Conservation (phyloP, 768 basidiomycete genomes). For the Serendipita sp. region DNA sequence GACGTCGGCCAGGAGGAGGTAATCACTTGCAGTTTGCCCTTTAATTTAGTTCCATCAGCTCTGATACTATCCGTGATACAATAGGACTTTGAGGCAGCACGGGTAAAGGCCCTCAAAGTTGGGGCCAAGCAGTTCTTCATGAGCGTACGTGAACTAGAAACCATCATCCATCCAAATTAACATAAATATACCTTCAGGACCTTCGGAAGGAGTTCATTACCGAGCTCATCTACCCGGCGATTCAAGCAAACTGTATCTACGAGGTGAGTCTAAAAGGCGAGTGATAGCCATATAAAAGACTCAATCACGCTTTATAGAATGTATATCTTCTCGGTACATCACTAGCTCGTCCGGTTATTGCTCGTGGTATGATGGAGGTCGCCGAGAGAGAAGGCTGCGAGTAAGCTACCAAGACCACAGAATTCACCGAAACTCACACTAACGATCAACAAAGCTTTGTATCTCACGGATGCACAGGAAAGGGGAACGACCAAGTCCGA, state of each 20-base stretch:
- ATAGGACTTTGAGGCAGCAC: constrained; percentile 87
- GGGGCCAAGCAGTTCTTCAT: constrained; percentile 96
- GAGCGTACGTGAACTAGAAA: constrained; percentile 32
- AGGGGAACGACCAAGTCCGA: constrained; percentile 99
- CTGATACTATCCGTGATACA: not conserved
- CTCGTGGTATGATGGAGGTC: constrained; percentile 93
- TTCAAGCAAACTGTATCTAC: constrained; percentile 98
- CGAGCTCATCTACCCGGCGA: constrained; percentile 92
- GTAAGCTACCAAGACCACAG: constrained; percentile 31
- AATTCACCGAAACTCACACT: not conserved
- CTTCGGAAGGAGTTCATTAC: constrained; percentile 88
- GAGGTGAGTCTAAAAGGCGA: constrained; percentile 39
- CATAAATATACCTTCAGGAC: constrained; percentile 35
- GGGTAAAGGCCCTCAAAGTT: constrained; percentile 72
- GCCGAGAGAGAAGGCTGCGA: constrained; percentile 90
- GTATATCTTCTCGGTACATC: constrained; percentile 97
- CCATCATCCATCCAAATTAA: too few species aligned
- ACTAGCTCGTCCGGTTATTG: constrained; percentile 94
- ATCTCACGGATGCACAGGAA: constrained; percentile 97
- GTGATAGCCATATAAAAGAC: not conserved
- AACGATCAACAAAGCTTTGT: constrained; percentile 46
- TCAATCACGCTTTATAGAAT: constrained; percentile 31
- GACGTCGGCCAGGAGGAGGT: constrained; percentile 89
- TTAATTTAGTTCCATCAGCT: not conserved
- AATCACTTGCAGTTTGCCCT: constrained; percentile 7